Conservation (phyloP, 2,329 filamentous ascomycete genomes). For the Fonsecaea pugnacius region DNA sequence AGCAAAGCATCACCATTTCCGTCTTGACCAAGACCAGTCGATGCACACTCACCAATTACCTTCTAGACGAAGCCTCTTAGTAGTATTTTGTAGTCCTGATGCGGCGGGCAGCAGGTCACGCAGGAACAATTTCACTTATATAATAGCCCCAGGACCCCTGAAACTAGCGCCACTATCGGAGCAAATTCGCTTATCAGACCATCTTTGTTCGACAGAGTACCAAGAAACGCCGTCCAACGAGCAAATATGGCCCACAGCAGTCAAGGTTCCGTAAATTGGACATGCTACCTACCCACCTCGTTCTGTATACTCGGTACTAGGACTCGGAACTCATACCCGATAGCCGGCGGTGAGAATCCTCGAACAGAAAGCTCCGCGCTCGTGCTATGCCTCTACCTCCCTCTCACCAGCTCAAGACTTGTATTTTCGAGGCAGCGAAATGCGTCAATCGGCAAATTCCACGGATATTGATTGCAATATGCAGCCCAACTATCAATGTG, state of each 20-base stretch:
- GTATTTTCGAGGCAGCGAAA: too few species aligned
- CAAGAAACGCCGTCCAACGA: neutral
- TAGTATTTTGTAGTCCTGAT: neutral
- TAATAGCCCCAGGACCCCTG: neutral
- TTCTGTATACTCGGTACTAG: too few species aligned
- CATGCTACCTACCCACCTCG: neutral
- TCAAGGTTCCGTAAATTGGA: neutral
- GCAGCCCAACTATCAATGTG: neutral
- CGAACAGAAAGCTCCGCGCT: neutral
- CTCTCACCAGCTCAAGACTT: too few species aligned
- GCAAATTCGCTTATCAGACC: neutral
- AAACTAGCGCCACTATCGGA: neutral
- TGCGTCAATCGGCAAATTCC: too few species aligned
- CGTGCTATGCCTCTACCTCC: too few species aligned
- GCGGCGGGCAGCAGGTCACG: neutral
- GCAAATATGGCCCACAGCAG: neutral
- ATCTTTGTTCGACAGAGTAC: neutral
- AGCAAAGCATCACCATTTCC: neutral
- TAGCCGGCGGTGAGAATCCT: neutral
- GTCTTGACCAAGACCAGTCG: neutral
- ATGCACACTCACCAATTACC: neutral
- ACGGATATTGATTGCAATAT: too few species aligned
- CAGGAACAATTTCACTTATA: neutral
- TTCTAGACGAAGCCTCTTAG: neutral
- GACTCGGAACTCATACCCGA: neutral